Percentiles rank a stretch among this genome's conserved stretches.
Evolutionary conservation across 2,329 filamentous ascomycete species (phyloP).

Genomic region (Botrytis pseudocinerea): DNA sequence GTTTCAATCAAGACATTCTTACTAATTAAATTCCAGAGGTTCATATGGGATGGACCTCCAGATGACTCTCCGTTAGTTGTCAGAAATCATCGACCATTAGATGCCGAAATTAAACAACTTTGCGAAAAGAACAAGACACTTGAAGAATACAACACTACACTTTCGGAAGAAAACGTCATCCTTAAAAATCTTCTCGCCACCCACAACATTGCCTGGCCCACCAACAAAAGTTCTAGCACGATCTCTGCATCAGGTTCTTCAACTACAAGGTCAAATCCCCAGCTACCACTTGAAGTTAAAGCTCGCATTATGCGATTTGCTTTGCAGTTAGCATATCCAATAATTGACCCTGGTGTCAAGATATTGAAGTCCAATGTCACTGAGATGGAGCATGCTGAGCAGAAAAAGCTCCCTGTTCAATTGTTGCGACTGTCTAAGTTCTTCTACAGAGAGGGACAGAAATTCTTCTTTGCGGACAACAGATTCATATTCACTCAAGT

Average conservation of each 20-base stretch:
- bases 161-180: not conserved
- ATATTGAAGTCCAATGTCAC: not conserved
- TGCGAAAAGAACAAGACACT: not conserved
- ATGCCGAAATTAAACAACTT: not conserved
- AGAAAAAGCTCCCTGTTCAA: not conserved
- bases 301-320: not conserved
- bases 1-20: not conserved
- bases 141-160: not conserved
- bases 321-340: not conserved
- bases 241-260: not conserved
- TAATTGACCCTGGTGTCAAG: not conserved
- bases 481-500: slow-evolving; percentile 1
- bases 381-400: slow-evolving; percentile 1
- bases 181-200: not conserved
- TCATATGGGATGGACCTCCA: slow-evolving; percentile 7
- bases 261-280: too few species aligned
- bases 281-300: not conserved
- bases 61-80: not conserved
- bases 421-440: slow-evolving; percentile 1
- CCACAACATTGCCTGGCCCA: not conserved
- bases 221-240: not conserved
- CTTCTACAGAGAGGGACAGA: not conserved
- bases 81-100: not conserved
- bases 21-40: not conserved
- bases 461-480: not conserved